These are phyloP conservation scores for Flaveria linearis DNA, from an alignment of 129 eudicot species.

Conservation along the genomic window DNA sequence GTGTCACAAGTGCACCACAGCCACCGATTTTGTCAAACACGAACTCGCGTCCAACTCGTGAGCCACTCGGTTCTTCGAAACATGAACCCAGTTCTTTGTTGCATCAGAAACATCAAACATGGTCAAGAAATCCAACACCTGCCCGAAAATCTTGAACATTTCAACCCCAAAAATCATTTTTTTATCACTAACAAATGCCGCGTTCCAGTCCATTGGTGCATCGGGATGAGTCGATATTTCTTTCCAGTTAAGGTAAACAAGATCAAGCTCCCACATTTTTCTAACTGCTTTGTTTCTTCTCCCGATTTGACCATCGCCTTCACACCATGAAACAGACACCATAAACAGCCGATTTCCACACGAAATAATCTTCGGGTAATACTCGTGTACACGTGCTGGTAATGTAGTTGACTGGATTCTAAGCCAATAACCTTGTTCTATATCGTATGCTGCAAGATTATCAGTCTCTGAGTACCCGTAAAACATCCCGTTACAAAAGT, in stretches of 20 bases:
- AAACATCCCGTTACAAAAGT: constrained; percentile 63
- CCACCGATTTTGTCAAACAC: constrained; percentile 80
- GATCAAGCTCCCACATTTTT: constrained; percentile 93
- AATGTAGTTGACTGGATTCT: constrained; percentile 51
- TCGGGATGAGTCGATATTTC: constrained; percentile 81
- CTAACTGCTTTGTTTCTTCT: constrained; percentile 92
- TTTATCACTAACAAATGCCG: constrained; percentile 73
- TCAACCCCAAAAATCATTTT: constrained; percentile 78
- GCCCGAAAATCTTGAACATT: constrained; percentile 96
- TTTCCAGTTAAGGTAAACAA: constrained; percentile 50
- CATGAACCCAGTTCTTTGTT: constrained; percentile 60
- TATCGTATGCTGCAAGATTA: constrained; percentile 71
- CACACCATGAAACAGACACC: constrained; percentile 98
- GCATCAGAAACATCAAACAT: constrained; percentile 55
- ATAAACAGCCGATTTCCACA: constrained; percentile 61
- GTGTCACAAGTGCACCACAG: constrained; percentile 64
- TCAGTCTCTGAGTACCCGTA: constrained; percentile 79
- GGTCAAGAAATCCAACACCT: constrained; percentile 87
- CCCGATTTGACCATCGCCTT: constrained; percentile 97
- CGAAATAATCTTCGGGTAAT: constrained; percentile 76
- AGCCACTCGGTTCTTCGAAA: constrained; percentile 73
- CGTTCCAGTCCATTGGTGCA: constrained; percentile 99
- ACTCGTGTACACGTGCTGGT: constrained; percentile 83
- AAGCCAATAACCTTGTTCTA: constrained; percentile 76
- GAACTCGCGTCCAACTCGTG: constrained; percentile 83